These are phyloP conservation scores for Gloeophyllum trabeum DNA, from an alignment of 768 basidiomycete species.

Conservation along the genomic window DNA sequence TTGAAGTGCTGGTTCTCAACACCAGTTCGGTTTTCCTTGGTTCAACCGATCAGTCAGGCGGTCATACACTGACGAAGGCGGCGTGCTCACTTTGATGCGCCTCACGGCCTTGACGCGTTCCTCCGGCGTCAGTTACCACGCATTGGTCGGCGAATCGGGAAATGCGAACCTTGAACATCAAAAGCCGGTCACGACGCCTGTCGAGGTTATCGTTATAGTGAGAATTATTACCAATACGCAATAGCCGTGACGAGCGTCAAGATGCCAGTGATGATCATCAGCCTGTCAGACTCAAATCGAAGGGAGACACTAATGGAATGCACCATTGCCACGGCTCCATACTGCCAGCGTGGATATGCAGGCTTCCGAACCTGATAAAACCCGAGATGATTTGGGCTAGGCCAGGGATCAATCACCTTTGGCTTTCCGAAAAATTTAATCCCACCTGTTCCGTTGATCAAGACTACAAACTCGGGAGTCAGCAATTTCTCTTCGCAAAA, in stretches of 20 bases:
- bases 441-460: conserved; percentile 76
- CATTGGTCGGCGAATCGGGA: conserved; percentile 64
- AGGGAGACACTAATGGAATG: conserved; percentile 2
- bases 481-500: background rate
- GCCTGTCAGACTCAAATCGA: conserved; percentile 6
- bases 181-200: too few species aligned
- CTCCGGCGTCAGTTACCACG: conserved; percentile 58
- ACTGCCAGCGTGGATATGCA: conserved; percentile 43
- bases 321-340: conserved; percentile 73
- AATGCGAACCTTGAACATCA: conserved; percentile 58
- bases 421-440: too few species aligned
- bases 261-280: conserved; percentile 60
- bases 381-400: conserved; percentile 67
- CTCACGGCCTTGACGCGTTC: conserved; percentile 54
- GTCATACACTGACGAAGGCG: background rate
- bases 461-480: conserved; percentile 29
- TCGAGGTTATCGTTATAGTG: too few species aligned
- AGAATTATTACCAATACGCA: conserved; percentile 38
- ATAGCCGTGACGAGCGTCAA: conserved; percentile 43
- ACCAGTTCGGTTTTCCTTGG: conserved; percentile 73
- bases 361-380: conserved; percentile 53
- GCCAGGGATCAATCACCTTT: too few species aligned
- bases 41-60: background rate
- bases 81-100: conserved; percentile 45
- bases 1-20: conserved; percentile 79